Percentiles rank a stretch among this genome's conserved stretches.
Conservation (phyloP, 495 filamentous ascomycete species). For the Annulohypoxylon stygium region DNA sequence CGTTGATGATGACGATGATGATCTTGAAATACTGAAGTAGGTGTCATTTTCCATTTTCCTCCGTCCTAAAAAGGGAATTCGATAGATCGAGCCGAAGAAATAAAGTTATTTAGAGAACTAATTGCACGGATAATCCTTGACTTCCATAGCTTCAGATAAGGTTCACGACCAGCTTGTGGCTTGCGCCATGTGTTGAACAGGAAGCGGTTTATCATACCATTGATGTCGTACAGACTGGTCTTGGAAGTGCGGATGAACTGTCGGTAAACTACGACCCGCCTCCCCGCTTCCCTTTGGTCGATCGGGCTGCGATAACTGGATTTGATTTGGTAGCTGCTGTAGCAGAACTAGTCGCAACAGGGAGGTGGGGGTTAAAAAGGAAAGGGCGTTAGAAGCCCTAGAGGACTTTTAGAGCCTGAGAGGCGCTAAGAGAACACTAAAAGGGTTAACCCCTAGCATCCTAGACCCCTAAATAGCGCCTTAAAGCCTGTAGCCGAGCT, state of each 20-base stretch:
- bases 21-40: too few relatives aligned
- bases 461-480: conserved; percentile 17
- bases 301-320: conserved; percentile 10
- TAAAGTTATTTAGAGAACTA: conserved; percentile 16
- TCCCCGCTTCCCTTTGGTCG: conserved; percentile 4
- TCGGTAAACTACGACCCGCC: conserved; percentile 6
- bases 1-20: not conserved
- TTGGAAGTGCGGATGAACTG: conserved; percentile 12
- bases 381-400: not conserved
- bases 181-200: conserved; percentile 17
- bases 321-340: conserved; percentile 25
- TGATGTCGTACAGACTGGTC: conserved; percentile 35
- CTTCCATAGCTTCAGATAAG: conserved; percentile 28
- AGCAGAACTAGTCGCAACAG: conserved; percentile 12
- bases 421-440: conserved; percentile 31
- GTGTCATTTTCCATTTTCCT: not conserved
- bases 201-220: conserved; percentile 17
- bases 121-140: conserved; percentile 32
- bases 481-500: conserved; percentile 24
- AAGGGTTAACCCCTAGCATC: conserved; percentile 23
- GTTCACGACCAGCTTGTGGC: conserved; percentile 17
- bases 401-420: not conserved
- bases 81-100: not conserved
- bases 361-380: conserved; percentile 10
- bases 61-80: not conserved